Evolutionary conservation across 1,139 yeast genomes (phyloP), one percentile per base, ranked within the genome.

Genomic region (Taphrina sp.): DNA sequence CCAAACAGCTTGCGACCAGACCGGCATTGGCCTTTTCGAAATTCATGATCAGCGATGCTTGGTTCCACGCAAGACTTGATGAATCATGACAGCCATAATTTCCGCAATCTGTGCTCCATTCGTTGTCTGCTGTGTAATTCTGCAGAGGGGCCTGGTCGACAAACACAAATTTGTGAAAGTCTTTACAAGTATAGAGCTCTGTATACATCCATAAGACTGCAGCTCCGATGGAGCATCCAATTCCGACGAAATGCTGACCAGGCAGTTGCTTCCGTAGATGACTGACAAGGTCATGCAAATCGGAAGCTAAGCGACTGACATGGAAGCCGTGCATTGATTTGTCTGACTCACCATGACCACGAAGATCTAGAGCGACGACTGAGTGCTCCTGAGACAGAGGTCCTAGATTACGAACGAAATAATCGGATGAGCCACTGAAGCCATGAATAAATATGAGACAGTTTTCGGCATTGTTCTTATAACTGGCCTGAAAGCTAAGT

Each of bases 1-100:
- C 54, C 5, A 49, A 41, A 33, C 54, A 49, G 29, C 34, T 37
- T 10, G 45, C 44, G 3, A 39, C 54, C 3, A 49, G 26, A 5
- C 46, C 54, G 17, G 38, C 31, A 23, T 35, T 38, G 20, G 54
- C 54, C 12, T 26, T 7, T 3, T 23, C 10, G 16, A 34, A 42
- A 24, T 33, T 22, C 20, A 39, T 16, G 3, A 28, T 33, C 31
- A 49, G 17, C 24, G 26, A 35, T 7, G 56, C 56, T 20, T 52
- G 56, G 34, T 52, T 52, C 35, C 41, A 52, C n/a, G 51, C 51
- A 3, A 42, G 41, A 5, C 51, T 42, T n/a, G 56, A 49, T 2
- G 56, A 49, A 29, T 52, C 56, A 26, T 52, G 56, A 29, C 56
- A 52, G 5, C 56, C 56, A 28, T 52, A 42, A 34, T 43, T 41